Conservation (phyloP, 2,329 filamentous ascomycete genomes). For the Phoma sp. region DNA sequence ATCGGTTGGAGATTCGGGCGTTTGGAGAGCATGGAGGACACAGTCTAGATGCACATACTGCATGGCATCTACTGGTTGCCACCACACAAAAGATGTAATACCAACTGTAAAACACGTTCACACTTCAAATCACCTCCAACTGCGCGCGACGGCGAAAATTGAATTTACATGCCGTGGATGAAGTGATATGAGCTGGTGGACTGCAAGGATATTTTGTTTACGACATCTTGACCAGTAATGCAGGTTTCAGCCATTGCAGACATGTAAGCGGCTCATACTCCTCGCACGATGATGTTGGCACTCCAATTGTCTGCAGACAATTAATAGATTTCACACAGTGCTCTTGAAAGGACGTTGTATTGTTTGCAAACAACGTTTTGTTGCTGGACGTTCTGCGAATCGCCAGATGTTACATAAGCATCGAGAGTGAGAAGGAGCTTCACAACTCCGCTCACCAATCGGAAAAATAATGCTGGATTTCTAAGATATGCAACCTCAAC, state of each 20-base stretch:
- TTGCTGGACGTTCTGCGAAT: not conserved
- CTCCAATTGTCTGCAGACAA: not conserved
- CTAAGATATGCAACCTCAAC: no score
- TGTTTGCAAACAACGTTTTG: not conserved
- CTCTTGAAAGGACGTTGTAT: not conserved
- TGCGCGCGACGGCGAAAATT: not conserved
- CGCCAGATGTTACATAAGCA: not conserved
- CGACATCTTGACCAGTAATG: not conserved
- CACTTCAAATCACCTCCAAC: not conserved
- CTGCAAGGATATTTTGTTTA: conserved; percentile 1
- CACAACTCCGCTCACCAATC: not conserved
- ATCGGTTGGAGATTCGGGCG: conserved; percentile 7
- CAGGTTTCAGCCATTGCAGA: not conserved
- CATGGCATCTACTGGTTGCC: conserved; percentile 4
- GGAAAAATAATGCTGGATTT: not conserved
- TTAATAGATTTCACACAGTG: no score
- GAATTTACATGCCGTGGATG: not conserved
- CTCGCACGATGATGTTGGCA: not conserved
- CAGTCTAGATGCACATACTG: conserved; percentile 2
- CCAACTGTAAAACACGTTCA: conserved; percentile 16
- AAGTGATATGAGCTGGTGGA: not conserved
- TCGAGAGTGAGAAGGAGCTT: not conserved
- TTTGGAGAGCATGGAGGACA: conserved; percentile 8
- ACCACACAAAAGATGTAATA: conserved; percentile 3
- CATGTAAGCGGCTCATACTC: not conserved